phyloP scores from a whole-genome alignment of 2,329 filamentous ascomycete species.

The Xylariaceae sp. region DNA sequence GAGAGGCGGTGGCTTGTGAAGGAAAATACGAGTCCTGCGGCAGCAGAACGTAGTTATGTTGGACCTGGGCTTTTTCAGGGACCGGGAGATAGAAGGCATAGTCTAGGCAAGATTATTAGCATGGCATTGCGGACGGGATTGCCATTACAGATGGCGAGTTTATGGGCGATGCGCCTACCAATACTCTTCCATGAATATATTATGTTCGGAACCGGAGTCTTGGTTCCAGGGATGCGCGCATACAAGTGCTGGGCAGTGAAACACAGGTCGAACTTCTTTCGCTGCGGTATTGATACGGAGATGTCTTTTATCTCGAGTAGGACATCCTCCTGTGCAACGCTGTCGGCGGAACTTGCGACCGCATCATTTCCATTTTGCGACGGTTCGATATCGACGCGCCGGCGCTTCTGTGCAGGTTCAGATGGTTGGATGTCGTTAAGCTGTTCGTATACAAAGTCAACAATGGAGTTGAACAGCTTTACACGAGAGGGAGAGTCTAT shows the following conservation, averaged over 20 bases:
- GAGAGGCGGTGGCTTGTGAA: conserved; percentile 38
- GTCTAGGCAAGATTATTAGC: conserved; percentile 36
- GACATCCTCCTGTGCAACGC: conserved; percentile 45
- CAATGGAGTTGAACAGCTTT: conserved; percentile 53
- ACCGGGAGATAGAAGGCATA: conserved; percentile 60
- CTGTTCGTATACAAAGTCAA: conserved; percentile 44
- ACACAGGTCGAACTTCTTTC: conserved; percentile 63
- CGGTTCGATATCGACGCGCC: conserved; percentile 43
- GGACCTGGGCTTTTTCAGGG: conserved; percentile 59
- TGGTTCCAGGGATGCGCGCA: conserved; percentile 47
- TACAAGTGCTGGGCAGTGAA: conserved; percentile 57
- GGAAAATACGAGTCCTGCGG: conserved; percentile 50
- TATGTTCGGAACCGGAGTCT: conserved; percentile 46
- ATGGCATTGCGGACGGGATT: neutral
- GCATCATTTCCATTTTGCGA: conserved; percentile 23
- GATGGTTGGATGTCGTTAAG: conserved; percentile 26
- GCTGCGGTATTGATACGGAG: conserved; percentile 60
- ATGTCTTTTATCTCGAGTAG: conserved; percentile 60
- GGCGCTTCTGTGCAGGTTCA: conserved; percentile 47
- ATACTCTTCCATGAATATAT: conserved; percentile 58
- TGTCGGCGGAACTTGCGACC: conserved; percentile 26
- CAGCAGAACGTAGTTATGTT: conserved; percentile 62
- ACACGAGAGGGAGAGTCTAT: conserved; percentile 47
- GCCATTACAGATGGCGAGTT: neutral
- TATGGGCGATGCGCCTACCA: conserved; percentile 42